These are phyloP conservation scores for Vitis rupestris DNA, from an alignment of 164 flowering plant genomes.

Conservation along the genomic window DNA sequence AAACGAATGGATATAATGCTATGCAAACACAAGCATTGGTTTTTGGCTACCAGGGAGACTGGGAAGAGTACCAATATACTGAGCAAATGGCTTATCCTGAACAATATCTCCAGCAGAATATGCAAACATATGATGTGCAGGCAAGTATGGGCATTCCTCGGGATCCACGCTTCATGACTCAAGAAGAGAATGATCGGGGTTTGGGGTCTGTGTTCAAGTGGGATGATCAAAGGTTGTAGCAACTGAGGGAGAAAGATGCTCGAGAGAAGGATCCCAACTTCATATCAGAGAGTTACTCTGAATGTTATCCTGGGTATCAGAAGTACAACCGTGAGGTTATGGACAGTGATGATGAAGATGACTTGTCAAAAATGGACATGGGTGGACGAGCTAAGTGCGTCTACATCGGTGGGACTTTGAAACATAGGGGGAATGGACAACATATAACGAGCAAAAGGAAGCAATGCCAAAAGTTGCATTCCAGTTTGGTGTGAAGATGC, in stretches of 20 bases:
- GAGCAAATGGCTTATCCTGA: slow-evolving; percentile 86
- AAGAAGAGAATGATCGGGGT: slow-evolving; percentile 97
- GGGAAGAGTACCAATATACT: slow-evolving; percentile 87
- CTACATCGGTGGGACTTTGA: slow-evolving; percentile 99
- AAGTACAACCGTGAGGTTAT: slow-evolving; percentile 93
- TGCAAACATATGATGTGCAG: slow-evolving; percentile 64
- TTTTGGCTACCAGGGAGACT: slow-evolving; percentile 73
- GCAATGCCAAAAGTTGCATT: slow-evolving; percentile 99
- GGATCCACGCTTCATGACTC: slow-evolving; percentile 91
- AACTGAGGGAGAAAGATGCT: slow-evolving; percentile 89
- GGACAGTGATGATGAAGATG: slow-evolving; percentile 93
- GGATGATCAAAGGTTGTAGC: slow-evolving; percentile 91
- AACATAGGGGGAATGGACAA: slow-evolving; percentile 97
- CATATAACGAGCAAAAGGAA: slow-evolving; percentile 96
- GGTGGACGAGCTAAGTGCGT: slow-evolving; percentile 98
- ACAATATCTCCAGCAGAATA: slow-evolving; percentile 67
- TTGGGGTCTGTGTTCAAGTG: slow-evolving; percentile 97
- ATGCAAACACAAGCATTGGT: slow-evolving; percentile 67
- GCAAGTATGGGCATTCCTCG: slow-evolving; percentile 35
- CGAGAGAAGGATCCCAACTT: slow-evolving; percentile 98
- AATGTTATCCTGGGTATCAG: slow-evolving; percentile 98
- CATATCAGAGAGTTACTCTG: slow-evolving; percentile 96
- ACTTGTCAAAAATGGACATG: slow-evolving; percentile 97
- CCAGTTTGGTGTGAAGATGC: slow-evolving; percentile 99
- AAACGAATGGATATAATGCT: too few relatives aligned